Base-by-base conservation (phyloP, 345 rosid genomes). In the Gossypium arboreum region DNA sequence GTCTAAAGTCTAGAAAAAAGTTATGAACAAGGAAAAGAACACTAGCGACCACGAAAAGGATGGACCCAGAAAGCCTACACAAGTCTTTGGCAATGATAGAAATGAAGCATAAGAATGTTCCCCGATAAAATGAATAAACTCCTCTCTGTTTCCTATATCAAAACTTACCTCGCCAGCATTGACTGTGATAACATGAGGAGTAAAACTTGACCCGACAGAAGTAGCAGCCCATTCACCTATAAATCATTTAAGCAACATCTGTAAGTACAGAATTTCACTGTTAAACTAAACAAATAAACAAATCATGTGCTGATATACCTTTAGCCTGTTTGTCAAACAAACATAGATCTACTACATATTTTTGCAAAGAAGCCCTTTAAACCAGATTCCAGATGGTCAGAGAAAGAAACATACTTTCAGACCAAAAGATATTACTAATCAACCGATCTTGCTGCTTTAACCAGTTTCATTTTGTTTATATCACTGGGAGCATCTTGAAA, bases 121-220 rank as follows among this genome's bases (percentile, higher is more conserved):
- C 52, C 34, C 2, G 13, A 3, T 12, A 67, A 67, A 67, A 17
- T n/a, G 41, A 67, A 22, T 16, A 67, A 39, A 27, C 62, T 55
- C 18, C 24, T 13, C 20, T 48, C 25, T 41, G 44, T 15, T 22
- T 17, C 43, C 48, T 16, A 48, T 10, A 17, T 13, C 39, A 22
- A 69, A 44, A 73, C 84, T 71, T 87, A 92, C 97, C 97, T 92
- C 97, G 45, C 97, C 94, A 6, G 93, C 77, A 74, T 88, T 84
- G 83, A 92, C 93, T 60, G 86, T 86, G 80, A 92, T 88, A 72
- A 92, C 80, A 82, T 92, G 97, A n/a, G 97, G 93, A 0, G 88
- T 87, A 75, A 92, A 90, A 81, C 82, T 88, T 68, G 94, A 85
- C 65, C 94, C 91, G 12, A 89, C 80, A 71, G 92, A 84, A 75